Conservation (phyloP, 495 filamentous ascomycete genomes). For the Friedmanniomyces endolithicus region DNA sequence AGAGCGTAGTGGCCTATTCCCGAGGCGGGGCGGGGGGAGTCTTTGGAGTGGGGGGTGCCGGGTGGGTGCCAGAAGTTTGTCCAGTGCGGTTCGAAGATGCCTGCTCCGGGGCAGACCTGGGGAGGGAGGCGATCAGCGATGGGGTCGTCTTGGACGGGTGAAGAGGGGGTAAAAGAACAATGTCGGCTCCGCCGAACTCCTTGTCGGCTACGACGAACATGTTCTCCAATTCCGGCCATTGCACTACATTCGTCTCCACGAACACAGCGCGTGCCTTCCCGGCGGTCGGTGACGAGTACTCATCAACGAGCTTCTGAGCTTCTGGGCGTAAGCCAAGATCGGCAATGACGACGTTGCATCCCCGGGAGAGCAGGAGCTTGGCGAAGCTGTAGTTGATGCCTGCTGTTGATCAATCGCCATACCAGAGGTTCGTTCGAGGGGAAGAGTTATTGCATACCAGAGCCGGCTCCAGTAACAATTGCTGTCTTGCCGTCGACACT, state of each 20-base stretch:
- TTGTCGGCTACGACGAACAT: conserved; percentile 44
- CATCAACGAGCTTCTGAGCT: conserved; percentile 44
- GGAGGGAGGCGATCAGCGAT: background rate
- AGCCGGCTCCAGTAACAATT: conserved; percentile 61
- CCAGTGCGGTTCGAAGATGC: conserved; percentile 50
- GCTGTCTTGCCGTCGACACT: conserved; percentile 49
- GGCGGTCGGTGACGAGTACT: conserved; percentile 30
- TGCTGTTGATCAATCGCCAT: conserved; percentile 16
- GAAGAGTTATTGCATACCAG: conserved; percentile 37
- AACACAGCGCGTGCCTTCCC: conserved; percentile 41
- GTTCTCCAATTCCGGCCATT: conserved; percentile 45
- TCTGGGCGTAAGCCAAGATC: conserved; percentile 54
- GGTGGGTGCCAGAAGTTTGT: conserved; percentile 58
- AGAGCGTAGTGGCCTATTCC: conserved; percentile 40
- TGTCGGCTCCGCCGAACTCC: conserved; percentile 48
- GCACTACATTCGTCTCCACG: conserved; percentile 48
- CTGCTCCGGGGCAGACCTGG: conserved; percentile 49
- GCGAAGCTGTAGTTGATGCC: conserved; percentile 53
- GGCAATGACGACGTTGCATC: conserved; percentile 55
- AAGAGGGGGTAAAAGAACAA: too few relatives aligned
- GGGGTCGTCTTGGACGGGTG: background rate
- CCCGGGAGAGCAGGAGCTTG: conserved; percentile 41
- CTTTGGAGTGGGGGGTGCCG: conserved; percentile 36
- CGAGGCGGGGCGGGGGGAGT: conserved; percentile 23
- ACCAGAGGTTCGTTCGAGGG: background rate